Conservation (phyloP, 164 flowering plant species). For the Stephania yunnanensis region DNA sequence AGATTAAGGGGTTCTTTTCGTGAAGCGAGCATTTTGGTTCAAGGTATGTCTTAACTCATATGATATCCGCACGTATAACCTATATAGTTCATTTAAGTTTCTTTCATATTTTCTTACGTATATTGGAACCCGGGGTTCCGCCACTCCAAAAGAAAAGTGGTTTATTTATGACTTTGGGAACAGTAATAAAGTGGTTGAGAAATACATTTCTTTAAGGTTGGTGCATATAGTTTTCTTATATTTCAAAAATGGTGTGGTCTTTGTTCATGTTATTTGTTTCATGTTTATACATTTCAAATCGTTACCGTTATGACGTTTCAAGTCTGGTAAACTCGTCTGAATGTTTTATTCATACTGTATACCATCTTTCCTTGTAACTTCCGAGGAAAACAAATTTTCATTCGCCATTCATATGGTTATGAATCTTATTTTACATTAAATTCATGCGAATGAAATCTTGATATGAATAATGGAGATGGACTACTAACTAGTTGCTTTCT, state of each 20-base stretch:
- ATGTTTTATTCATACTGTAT: background rate
- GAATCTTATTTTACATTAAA: too few species aligned
- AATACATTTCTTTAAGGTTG: conserved; percentile 13
- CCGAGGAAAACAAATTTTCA: background rate
- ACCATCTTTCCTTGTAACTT: background rate
- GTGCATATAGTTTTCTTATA: background rate
- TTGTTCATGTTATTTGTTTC: too few species aligned
- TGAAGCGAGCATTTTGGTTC: conserved; percentile 39
- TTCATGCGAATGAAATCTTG: too few species aligned
- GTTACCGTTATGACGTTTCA: background rate
- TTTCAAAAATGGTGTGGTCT: too few species aligned
- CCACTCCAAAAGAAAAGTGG: conserved; percentile 17
- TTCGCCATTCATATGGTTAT: too few species aligned
- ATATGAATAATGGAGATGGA: too few species aligned
- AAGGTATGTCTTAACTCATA: conserved; percentile 36
- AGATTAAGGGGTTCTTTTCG: conserved; percentile 36
- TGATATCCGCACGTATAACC: conserved; percentile 5
- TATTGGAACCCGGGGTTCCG: conserved; percentile 11
- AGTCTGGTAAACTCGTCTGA: background rate
- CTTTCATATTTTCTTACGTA: background rate
- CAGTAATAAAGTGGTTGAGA: conserved; percentile 7
- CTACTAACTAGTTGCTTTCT: too few species aligned
- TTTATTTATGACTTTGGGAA: background rate
- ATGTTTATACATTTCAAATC: background rate
- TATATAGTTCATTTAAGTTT: background rate